phyloP scores from a whole-genome alignment of 2,329 filamentous ascomycete genomes.

The Thielaviopsis musarum region DNA sequence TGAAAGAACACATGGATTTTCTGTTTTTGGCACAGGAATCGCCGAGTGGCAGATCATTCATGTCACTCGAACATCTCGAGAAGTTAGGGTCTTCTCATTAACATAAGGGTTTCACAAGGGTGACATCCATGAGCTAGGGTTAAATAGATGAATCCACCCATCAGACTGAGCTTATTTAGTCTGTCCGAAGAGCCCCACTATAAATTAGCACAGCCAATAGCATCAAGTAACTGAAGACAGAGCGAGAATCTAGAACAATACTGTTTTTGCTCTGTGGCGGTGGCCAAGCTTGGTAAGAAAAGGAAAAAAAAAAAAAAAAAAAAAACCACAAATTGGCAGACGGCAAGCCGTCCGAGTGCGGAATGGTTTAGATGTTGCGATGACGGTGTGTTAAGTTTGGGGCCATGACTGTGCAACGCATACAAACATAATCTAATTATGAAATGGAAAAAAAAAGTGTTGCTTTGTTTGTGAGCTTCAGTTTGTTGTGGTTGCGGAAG shows the following conservation, averaged over 20 bases:
- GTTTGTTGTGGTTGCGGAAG: neutral
- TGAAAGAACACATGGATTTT: neutral
- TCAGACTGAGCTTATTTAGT: neutral
- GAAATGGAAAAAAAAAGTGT: neutral
- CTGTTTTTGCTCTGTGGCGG: neutral
- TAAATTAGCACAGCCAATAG: neutral
- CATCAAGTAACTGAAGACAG: neutral
- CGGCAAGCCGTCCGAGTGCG: neutral
- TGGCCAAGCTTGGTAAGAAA: neutral
- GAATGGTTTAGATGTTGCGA: neutral
- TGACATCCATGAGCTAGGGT: neutral
- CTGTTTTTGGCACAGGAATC: neutral
- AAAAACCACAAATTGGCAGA: neutral
- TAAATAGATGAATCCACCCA: neutral
- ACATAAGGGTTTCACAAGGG: no score
- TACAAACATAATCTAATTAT: no score
- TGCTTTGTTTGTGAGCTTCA: neutral
- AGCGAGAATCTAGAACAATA: neutral
- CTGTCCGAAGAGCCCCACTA: neutral
- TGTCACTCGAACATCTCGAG: neutral
- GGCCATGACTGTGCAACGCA: neutral
- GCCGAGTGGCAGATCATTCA: neutral
- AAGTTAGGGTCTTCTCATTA: no score
- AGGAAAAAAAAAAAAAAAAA: neutral
- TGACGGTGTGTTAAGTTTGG: neutral